Evolutionary conservation across 2,329 filamentous ascomycete genomes (phyloP), one percentile per base, ranked within the genome.

Genomic region (Nectriaceae sp.): DNA sequence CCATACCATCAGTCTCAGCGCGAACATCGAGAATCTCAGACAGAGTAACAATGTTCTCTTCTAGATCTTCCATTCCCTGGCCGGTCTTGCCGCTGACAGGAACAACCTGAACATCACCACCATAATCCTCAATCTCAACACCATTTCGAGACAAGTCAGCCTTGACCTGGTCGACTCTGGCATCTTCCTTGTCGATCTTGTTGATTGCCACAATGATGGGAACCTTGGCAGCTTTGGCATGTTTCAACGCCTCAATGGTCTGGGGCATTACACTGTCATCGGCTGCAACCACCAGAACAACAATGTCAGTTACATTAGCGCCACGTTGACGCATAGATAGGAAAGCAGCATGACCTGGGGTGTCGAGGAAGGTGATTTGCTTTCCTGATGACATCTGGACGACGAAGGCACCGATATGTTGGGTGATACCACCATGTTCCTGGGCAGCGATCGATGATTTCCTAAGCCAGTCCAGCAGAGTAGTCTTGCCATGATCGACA

Each of bases 241-340:
- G 94, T 69, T 95, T 97, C 65, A 99, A 85, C 5, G 94, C 94
- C 74, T 99, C 94, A 2, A 97, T 76, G 0, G 95, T 99, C 65
- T 99, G 94, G 3, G 94, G 94, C 76, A 94, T 99, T 60, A 99
- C 93, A 65, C 91, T 94, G 66, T 99, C 95, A 66, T 99, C 94
- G 8, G 93, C 93, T 5, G 94, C 94, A 19, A 99, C 93, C 1
- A 99, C 94, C 18, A 99, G 75, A 36, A 99, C 87, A 13, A 99
- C 90, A 57, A 99, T 97, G 66, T 99, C 94, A 0, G 95, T 99
- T 41, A 97, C 91, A 53, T 93, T 90, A 24, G 94, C 95, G 54
- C 94, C 95, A 59, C 94, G 87, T 66, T 96, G 90, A 24, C 94
- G 87, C 94, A 99, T 99, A 33, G 87, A 89, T 57, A 97, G 74